Base-by-base conservation (phyloP, 73 alveolate genomes). In the Paramecium sonneborni region DNA sequence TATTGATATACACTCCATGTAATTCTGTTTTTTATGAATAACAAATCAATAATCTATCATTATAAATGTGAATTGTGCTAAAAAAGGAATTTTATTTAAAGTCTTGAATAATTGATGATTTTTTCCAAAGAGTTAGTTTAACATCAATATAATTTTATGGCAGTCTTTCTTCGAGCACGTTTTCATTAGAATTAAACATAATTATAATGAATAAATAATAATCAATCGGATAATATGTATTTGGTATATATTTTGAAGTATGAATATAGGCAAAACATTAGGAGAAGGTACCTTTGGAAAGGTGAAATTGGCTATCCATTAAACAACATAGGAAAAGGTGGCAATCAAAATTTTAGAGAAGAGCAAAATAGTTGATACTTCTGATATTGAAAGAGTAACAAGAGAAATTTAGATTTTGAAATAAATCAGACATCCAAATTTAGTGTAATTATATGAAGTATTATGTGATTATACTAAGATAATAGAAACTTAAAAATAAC, bases 371-470 rank as follows among this genome's bases (percentile, higher is more conserved):
- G 93, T 92, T 38, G 98, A 95, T 76, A 95, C 93, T 24, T 70
- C 95, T 34, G 99, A 97, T 93, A 98, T 96, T 43, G 99, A 95
- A 86, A 86, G 98, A 91, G 99, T 97, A n/a, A 93, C 98, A 12
- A 96, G 98, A 91, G 99, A 97, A 94, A 97, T 97, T 44, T 97
- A 97, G 34, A 97, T 97, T 32, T 88, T 97, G 38, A 97, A 97
- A 94, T 85, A 95, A 56, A 95, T 97, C 21, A 92, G 98, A 62
- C 99, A 97, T 93, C 98, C 98, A 70, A 92, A 97, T 88, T 88
- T 97, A 4, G 96, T 95, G 21, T 93, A 96, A 91, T 96, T 97
- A 87, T 97, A 97, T 72, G 98, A 93, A 72, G 94, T 93, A 44
- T 39, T 58, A 32, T 37, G 67, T 28, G 3, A n/a, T 15, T 86